Evolutionary conservation across 164 flowering plant genomes (phyloP).

Genomic region (Dillenia turbinata): DNA sequence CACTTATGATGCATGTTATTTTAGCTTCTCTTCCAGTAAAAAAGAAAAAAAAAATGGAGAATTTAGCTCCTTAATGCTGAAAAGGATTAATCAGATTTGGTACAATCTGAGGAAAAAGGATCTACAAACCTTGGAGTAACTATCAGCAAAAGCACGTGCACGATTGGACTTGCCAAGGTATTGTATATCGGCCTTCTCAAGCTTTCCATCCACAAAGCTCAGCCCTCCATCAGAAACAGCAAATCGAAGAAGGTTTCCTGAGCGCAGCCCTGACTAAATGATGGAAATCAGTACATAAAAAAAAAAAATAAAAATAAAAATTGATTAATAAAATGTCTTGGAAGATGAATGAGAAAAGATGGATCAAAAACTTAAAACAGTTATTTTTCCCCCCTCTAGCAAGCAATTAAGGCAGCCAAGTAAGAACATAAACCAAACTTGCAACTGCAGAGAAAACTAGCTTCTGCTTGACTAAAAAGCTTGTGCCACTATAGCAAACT

Average conservation of each 20-base stretch:
- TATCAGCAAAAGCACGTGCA: conserved; percentile 91
- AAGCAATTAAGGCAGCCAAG: background rate
- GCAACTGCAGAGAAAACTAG: too few species aligned
- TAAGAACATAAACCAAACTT: too few species aligned
- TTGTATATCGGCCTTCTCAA: conserved; percentile 76
- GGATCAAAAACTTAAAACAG: background rate
- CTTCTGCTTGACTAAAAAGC: too few species aligned
- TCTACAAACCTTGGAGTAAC: conserved; percentile 78
- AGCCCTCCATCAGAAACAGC: conserved; percentile 66
- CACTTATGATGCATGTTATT: background rate
- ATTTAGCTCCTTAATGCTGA: too few species aligned
- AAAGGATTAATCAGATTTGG: too few species aligned
- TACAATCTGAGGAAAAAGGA: background rate
- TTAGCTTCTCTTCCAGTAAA: background rate
- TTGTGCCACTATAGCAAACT: too few species aligned
- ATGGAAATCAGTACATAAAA: conserved; percentile 1
- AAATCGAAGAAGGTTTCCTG: conserved; percentile 74
- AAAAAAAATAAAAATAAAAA: too few species aligned
- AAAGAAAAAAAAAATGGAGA: background rate
- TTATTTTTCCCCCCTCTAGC: background rate
- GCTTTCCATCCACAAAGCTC: conserved; percentile 66
- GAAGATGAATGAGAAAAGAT: background rate
- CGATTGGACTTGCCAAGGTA: conserved; percentile 66
- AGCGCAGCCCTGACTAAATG: conserved; percentile 51
- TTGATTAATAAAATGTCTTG: background rate